These are phyloP conservation scores for Amanita fuliginea DNA, from an alignment of 768 basidiomycete genomes.

Conservation along the genomic window DNA sequence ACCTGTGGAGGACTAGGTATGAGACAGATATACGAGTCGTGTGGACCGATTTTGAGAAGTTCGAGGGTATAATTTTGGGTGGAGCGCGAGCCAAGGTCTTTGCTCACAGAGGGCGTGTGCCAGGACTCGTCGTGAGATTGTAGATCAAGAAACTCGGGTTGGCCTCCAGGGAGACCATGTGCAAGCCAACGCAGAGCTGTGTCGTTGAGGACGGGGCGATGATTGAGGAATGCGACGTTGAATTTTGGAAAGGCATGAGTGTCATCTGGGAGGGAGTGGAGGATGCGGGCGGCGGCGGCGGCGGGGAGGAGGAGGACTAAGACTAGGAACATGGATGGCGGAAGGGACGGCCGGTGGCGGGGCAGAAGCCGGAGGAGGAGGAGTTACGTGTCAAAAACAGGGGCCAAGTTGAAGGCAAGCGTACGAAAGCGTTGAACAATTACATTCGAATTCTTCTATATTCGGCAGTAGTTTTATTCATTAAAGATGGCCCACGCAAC, in stretches of 20 bases:
- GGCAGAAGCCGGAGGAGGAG: constrained; percentile 8
- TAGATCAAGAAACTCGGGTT: constrained; percentile 66
- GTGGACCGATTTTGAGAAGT: constrained; percentile 62
- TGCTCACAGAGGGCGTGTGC: constrained; percentile 28
- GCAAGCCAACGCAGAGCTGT: constrained; percentile 69
- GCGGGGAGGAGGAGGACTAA: constrained; percentile 16
- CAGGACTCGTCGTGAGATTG: constrained; percentile 36
- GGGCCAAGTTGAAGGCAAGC: no score
- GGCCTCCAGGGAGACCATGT: constrained; percentile 63
- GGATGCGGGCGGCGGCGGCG: constrained; percentile 27
- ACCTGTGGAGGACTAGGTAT: constrained; percentile 56
- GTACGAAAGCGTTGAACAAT: no score
- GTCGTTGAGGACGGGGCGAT: constrained; percentile 59
- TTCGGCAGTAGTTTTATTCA: constrained; percentile 60
- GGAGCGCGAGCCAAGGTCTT: constrained; percentile 43
- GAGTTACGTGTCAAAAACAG: constrained; percentile 40
- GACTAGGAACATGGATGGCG: constrained; percentile 9
- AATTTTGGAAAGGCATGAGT: constrained; percentile 76
- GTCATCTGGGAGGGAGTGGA: constrained; percentile 73
- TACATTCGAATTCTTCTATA: constrained; percentile 47
- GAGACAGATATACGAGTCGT: constrained; percentile 65
- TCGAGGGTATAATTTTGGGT: constrained; percentile 45
- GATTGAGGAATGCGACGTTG: constrained; percentile 68
- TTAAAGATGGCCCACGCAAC: constrained; percentile 61
- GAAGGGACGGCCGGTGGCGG: constrained; percentile 6